Evolutionary conservation across 768 basidiomycete species (phyloP).

Genomic region (Rickenella mellea): DNA sequence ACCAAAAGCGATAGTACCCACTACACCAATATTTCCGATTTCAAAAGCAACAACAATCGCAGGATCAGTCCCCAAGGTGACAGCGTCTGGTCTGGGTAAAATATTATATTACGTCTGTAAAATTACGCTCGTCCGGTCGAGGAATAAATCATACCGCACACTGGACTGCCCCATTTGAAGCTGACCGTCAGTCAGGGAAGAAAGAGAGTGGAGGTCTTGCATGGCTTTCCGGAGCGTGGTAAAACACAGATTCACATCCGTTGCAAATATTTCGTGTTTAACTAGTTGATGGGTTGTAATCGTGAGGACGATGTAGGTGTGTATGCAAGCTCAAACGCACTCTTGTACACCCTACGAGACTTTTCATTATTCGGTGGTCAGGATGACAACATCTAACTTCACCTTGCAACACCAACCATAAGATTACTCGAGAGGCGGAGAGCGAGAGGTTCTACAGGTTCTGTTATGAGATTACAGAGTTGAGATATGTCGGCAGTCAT

Average conservation of each 20-base stretch:
- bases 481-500: constrained; percentile 74
- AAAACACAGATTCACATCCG: constrained; percentile 74
- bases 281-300: constrained; percentile 31
- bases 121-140: constrained; percentile 1
- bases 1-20: neutral
- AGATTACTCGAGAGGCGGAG: constrained; percentile 81
- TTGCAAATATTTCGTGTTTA: constrained; percentile 75
- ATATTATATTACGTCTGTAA: neutral
- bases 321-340: constrained; percentile 14
- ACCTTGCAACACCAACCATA: constrained; percentile 87
- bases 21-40: constrained; percentile 10
- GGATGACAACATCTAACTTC: constrained; percentile 12
- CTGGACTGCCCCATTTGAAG: constrained; percentile 66
- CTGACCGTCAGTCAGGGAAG: constrained; percentile 33
- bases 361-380: neutral
- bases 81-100: constrained; percentile 19
- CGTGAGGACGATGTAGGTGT: neutral
- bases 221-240: constrained; percentile 71
- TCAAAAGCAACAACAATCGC: constrained; percentile 14
- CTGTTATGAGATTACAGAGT: constrained; percentile 70
- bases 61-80: constrained; percentile 20
- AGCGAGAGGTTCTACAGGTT: constrained; percentile 81
- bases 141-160: constrained; percentile 37
- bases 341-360: constrained; percentile 36
- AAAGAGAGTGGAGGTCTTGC: constrained; percentile 45